These are phyloP conservation scores for Yamadazyma buinensis DNA, from an alignment of 1,139 yeast species.

Conservation along the genomic window DNA sequence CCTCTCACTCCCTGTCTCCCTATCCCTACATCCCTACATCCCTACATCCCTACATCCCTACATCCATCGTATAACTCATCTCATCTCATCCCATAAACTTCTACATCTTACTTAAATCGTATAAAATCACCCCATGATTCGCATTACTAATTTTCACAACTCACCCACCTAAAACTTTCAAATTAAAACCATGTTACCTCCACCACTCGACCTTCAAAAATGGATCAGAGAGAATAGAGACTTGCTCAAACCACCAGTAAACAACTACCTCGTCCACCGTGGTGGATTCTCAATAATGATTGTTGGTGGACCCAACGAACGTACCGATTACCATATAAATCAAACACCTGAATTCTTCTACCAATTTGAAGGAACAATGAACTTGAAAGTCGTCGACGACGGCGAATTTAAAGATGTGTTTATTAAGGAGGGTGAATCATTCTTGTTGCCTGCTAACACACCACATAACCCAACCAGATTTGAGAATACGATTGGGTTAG, in stretches of 20 bases:
- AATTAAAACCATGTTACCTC: conserved; percentile 46
- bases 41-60: no score
- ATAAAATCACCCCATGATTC: no score
- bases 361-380: conserved; percentile 83
- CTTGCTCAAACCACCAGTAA: conserved; percentile 85
- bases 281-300: conserved; percentile 94
- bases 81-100: no score
- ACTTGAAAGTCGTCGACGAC: conserved; percentile 75
- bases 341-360: conserved; percentile 94
- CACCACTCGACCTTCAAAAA: conserved; percentile 70
- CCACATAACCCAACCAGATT: conserved; percentile 93
- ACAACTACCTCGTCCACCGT: conserved; percentile 82
- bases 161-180: neutral
- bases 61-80: no score
- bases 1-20: no score
- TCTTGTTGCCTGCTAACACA: conserved; percentile 73
- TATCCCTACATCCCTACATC: no score
- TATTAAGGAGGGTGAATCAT: conserved; percentile 84
- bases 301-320: conserved; percentile 92
- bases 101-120: no score
- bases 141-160: no score
- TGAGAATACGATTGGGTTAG: conserved; percentile 83
- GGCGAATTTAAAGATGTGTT: conserved; percentile 72
- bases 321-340: conserved; percentile 90
- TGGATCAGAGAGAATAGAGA: conserved; percentile 80